phyloP scores from a whole-genome alignment of 2,329 filamentous ascomycete species.

The Diaporthe caulivora region DNA sequence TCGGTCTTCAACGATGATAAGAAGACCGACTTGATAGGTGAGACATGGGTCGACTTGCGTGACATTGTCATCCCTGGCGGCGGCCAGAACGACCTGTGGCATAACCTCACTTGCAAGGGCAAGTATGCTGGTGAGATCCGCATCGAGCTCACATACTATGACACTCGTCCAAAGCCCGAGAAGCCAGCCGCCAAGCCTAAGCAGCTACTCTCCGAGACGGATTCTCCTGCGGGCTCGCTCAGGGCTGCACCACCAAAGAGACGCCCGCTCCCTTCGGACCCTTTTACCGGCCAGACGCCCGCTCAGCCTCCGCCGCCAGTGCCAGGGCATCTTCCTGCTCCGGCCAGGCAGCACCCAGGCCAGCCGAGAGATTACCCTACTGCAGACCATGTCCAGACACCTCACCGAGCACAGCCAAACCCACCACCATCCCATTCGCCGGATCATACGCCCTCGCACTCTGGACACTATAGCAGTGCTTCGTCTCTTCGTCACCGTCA shows the following conservation, averaged over 20 bases:
- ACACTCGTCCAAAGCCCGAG: constrained; percentile 84
- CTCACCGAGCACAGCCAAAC: constrained; percentile 58
- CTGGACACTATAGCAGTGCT: constrained; percentile 62
- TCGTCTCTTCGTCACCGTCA: constrained; percentile 51
- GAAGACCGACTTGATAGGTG: constrained; percentile 95
- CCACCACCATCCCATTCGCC: constrained; percentile 56
- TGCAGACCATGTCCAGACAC: constrained; percentile 59
- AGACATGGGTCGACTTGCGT: constrained; percentile 88
- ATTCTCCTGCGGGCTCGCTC: constrained; percentile 58
- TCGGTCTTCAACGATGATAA: constrained; percentile 99
- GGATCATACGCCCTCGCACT: constrained; percentile 66
- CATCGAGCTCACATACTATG: constrained; percentile 97
- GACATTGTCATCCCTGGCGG: constrained; percentile 86
- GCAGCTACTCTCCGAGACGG: constrained; percentile 51
- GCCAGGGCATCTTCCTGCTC: constrained; percentile 43
- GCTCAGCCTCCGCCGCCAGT: constrained; percentile 52
- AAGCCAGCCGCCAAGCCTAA: constrained; percentile 72
- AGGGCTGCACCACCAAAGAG: constrained; percentile 77
- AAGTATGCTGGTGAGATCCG: constrained; percentile 97
- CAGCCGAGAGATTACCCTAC: constrained; percentile 46
- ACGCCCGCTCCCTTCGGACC: constrained; percentile 85
- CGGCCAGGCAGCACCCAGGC: constrained; percentile 19
- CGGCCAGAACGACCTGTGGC: constrained; percentile 95
- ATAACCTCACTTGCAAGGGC: constrained; percentile 85
- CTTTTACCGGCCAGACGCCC: constrained; percentile 69